phyloP scores from a whole-genome alignment of 164 flowering plant species.

The Liriodendron chinense region DNA sequence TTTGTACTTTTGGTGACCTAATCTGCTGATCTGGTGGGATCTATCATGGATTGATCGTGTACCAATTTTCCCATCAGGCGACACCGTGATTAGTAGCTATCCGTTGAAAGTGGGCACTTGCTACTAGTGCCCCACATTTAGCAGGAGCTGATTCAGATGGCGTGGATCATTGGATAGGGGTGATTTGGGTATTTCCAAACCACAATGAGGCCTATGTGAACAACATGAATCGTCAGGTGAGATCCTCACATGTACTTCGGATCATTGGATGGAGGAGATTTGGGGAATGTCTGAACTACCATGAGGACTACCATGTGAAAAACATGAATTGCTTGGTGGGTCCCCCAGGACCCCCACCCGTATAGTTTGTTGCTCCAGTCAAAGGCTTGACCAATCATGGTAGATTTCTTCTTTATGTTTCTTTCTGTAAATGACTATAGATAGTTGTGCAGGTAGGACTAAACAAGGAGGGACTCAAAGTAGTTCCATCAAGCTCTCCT shows the following conservation, averaged over 20 bases:
- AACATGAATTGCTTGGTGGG: neutral
- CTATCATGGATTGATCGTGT: neutral
- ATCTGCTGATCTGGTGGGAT: neutral
- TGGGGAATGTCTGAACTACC: neutral
- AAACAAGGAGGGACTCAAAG: conserved; percentile 32
- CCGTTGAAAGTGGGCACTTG: neutral
- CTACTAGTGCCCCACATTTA: neutral
- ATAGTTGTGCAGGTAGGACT: conserved; percentile 24
- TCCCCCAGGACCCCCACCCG: neutral
- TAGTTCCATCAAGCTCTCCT: conserved; percentile 23
- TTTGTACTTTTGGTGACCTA: neutral
- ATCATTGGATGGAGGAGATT: neutral
- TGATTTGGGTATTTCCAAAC: neutral
- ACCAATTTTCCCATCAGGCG: neutral
- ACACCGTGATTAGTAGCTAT: neutral
- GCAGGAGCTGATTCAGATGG: neutral
- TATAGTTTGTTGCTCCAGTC: neutral
- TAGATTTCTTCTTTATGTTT: neutral
- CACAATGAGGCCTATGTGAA: neutral
- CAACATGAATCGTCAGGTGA: neutral
- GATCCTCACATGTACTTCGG: neutral
- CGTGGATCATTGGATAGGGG: neutral
- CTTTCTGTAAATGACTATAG: conserved; percentile 6
- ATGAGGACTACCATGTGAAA: neutral
- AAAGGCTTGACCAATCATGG: neutral